phyloP scores from a whole-genome alignment of 2,329 filamentous ascomycete genomes.

The Pestalotiopsis sp. region DNA sequence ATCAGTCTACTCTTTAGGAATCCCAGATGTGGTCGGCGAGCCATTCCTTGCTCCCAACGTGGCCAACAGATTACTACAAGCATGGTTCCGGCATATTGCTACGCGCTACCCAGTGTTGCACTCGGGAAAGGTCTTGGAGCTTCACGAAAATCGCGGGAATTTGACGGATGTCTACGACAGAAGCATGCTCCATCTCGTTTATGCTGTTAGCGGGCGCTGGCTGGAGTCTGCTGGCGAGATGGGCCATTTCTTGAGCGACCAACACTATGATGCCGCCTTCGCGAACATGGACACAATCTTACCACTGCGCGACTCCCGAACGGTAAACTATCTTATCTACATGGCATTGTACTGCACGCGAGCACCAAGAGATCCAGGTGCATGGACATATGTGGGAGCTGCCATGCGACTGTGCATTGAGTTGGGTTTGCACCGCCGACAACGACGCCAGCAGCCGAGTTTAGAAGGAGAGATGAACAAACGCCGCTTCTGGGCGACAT shows the following conservation, averaged over 20 bases:
- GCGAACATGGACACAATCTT: slow-evolving; percentile 28
- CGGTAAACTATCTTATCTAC: slow-evolving; percentile 29
- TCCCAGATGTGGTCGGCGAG: slow-evolving; percentile 25
- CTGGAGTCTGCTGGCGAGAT: slow-evolving; percentile 31
- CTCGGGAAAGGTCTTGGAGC: slow-evolving; percentile 23
- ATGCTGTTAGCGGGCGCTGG: slow-evolving; percentile 32
- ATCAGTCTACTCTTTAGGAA: slow-evolving; percentile 25
- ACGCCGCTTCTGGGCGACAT: slow-evolving; percentile 31
- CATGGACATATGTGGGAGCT: slow-evolving; percentile 31
- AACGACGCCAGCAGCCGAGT: slow-evolving; percentile 22
- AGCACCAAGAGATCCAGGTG: slow-evolving; percentile 29
- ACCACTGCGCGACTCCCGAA: slow-evolving; percentile 26
- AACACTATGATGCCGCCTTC: slow-evolving; percentile 30
- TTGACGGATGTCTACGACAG: slow-evolving; percentile 27
- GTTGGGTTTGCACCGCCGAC: slow-evolving; percentile 28
- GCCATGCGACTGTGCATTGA: slow-evolving; percentile 31
- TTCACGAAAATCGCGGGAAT: slow-evolving; percentile 27
- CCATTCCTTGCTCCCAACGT: slow-evolving; percentile 27
- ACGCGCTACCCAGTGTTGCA: slow-evolving; percentile 30
- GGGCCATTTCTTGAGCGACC: slow-evolving; percentile 32
- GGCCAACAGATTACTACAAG: slow-evolving; percentile 26
- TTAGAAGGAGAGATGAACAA: slow-evolving; percentile 31
- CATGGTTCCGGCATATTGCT: slow-evolving; percentile 31
- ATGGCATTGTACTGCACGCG: slow-evolving; percentile 33
- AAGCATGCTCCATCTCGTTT: slow-evolving; percentile 28